Evolutionary conservation across 2,329 filamentous ascomycete species (phyloP), one percentile per base, ranked within the genome.

Genomic region (Dendryphion nanum): DNA sequence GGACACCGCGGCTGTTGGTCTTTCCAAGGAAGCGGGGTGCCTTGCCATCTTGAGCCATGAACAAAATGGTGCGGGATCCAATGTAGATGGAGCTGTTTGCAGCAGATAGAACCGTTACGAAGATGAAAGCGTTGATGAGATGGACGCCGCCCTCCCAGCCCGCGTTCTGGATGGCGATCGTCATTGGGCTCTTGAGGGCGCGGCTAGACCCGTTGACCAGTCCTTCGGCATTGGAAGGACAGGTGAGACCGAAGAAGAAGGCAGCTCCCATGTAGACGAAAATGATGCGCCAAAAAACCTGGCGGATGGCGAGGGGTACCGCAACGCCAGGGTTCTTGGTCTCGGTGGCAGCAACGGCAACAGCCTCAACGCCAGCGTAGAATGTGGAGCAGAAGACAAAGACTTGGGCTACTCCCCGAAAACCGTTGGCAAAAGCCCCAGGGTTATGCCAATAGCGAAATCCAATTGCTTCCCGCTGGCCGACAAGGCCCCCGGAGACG

Each of bases 41-140:
- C 45, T 44, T 48, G 12, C 33, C 37, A 14, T 32, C 32, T 4
- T 34, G 43, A 6, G 45, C 48, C 48, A 51, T 43, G 29, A 44
- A 36, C 6, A 39, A 33, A 21, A 51, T 44, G 2, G 48, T 48
- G 18, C 48, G 23, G 18, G 45, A 48, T 3, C 42, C 44, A 15
- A 48, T 42, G 15, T 48, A 49, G 1, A 51, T 34, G 2, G 45
- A 46, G 2, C 40, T 44, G 30, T 51, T 51, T 6, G 41, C 46
- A 14, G 46, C 46, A 2, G 39, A 43, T 10, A 51, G 33, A 17
- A 49, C 43, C 4, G 46, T 42, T n/a, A 47, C 37, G 33, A 51
- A 38, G 26, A 51, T 49, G 10, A 51, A n/a, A 3, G 38, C 45
- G 33, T 51, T 51, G 48, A 51, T 47, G 2, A 51, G 41, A 31